These are phyloP conservation scores for Colletotrichum musae DNA, from an alignment of 2,329 filamentous ascomycete genomes.

Conservation along the genomic window DNA sequence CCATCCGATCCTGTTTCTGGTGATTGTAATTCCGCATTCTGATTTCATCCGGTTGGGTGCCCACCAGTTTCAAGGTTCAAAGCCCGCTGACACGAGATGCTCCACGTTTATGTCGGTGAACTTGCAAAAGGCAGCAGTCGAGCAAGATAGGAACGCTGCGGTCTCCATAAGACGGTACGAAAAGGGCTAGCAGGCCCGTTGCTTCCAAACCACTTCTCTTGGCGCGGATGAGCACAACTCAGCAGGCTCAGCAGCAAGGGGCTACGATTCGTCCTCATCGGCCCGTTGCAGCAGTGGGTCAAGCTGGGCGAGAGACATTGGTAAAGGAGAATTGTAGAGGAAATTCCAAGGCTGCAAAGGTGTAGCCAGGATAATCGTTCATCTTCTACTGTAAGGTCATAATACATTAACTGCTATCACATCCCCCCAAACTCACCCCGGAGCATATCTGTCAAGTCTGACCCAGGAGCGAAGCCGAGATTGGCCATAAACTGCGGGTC, in stretches of 20 bases:
- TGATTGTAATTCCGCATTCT: conserved; percentile 15
- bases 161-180: conserved; percentile 9
- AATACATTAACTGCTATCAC: conserved; percentile 36
- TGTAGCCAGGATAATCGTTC: conserved; percentile 8
- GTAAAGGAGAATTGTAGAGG: not conserved
- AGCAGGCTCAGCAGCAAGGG: not conserved
- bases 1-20: not conserved
- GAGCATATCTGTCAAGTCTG: conserved; percentile 68
- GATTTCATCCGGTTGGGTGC: not conserved
- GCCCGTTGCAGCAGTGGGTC: not conserved
- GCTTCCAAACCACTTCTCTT: not conserved
- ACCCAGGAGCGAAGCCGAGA: conserved; percentile 74
- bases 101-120: too few relatives aligned
- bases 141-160: conserved; percentile 7
- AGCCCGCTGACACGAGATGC: not conserved
- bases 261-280: not conserved
- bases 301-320: not conserved
- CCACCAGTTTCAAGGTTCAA: not conserved
- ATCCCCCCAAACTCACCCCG: conserved; percentile 54
- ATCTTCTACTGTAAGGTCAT: conserved; percentile 27
- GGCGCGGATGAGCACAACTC: conserved; percentile 25
- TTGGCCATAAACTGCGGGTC: conserved; percentile 78
- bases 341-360: not conserved
- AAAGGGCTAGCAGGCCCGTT: conserved; percentile 17
- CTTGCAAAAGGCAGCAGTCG: not conserved